Base-by-base conservation (phyloP, 352 stramenopile genomes). In the Globisporangium middletonii region DNA sequence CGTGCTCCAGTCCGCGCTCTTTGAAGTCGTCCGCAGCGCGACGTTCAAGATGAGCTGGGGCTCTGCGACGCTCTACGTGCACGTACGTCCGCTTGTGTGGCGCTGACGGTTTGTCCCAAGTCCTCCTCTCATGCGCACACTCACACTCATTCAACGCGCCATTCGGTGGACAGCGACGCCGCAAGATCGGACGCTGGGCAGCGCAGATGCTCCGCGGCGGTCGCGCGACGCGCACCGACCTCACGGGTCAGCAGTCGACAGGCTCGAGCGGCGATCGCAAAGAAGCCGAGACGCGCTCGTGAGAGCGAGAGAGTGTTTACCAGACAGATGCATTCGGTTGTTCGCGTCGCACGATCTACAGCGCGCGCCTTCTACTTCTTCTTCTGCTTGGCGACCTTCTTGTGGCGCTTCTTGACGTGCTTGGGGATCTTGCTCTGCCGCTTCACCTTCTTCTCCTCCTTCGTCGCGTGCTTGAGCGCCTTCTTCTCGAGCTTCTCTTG, bases 361-460 rank as follows among this genome's bases (percentile, higher is more conserved):
- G n/a, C n/a, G n/a, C n/a, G n/a, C n/a, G n/a, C n/a, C n/a, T n/a
- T 13, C 33, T 38, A 77, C 59, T 91, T 96, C 53, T 91, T 91
- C 60, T 94, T 97, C 62, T 92, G 81, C 60, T 98, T 96, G 0
- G 91, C 79, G 56, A 98, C 86, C 61, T 98, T 98, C 66, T 98
- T 98, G 61, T 97, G 91, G 57, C 90, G 85, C 71, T 99, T 98
- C 84, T 99, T 99, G 53, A 99, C 77, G 68, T 99, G 97, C 77
- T 99, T 99, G 46, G 97, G 97, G 57, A 99, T 97, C 69, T 99
- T 99, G 28, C 73, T 97, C 73, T 97, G 85, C 19, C 96, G 86
- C 63, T 97, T 96, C 62, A 92, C 78, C 51, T 89, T 92, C 57
- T 96, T 94, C 50, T 91, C 81, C 53, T 98, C 92, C 67, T 98